Evolutionary conservation across 2,329 filamentous ascomycete species (phyloP).

Genomic region (Arthrobotrys sinensis): DNA sequence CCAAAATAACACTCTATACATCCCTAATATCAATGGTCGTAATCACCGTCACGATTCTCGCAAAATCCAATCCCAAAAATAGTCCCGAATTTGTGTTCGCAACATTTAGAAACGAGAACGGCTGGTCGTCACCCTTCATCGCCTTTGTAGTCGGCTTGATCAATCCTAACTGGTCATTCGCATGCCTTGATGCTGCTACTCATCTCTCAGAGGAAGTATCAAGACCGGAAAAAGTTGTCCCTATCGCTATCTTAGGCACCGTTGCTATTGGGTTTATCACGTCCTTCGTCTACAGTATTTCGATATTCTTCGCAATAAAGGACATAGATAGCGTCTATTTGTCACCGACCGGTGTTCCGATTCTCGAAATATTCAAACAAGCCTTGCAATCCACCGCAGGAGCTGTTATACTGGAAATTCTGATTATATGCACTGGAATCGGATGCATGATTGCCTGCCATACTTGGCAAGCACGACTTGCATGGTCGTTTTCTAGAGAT

Average conservation of each 20-base stretch:
- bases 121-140: conserved; percentile 71
- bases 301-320: conserved; percentile 72
- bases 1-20: conserved; percentile 67
- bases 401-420: conserved; percentile 67
- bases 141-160: conserved; percentile 72
- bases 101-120: conserved; percentile 72
- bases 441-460: conserved; percentile 67
- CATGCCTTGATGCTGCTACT: conserved; percentile 70
- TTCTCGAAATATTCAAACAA: conserved; percentile 70
- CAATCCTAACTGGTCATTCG: conserved; percentile 70
- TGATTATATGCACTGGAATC: conserved; percentile 69
- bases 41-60: conserved; percentile 70
- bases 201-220: conserved; percentile 73
- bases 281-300: conserved; percentile 70
- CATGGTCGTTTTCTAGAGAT: conserved; percentile 70
- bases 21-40: conserved; percentile 71
- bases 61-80: conserved; percentile 70
- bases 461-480: conserved; percentile 65
- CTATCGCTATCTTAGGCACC: conserved; percentile 68
- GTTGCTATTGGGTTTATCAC: conserved; percentile 72
- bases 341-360: conserved; percentile 69
- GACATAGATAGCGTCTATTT: conserved; percentile 69
- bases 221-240: conserved; percentile 67
- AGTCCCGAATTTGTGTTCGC: conserved; percentile 71
- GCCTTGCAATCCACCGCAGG: conserved; percentile 68